Base-by-base conservation (phyloP, 257 asterid species). In the Petunia axillaris region DNA sequence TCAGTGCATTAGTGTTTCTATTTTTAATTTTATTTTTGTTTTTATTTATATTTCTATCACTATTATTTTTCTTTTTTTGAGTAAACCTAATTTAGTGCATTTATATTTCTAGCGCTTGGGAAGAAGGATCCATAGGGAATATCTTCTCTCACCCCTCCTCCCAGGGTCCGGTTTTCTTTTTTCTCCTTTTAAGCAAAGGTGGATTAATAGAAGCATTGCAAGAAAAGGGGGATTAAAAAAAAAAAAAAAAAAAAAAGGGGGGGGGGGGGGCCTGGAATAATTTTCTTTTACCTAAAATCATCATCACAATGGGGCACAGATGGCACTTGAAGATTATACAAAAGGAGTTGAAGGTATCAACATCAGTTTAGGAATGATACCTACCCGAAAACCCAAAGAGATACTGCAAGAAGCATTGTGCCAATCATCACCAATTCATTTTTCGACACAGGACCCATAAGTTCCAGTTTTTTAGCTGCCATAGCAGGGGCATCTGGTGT, bases 321-420 rank as follows among this genome's bases (percentile, higher is more conserved):
- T 11, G 13, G 36, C 44, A 48, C 37, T 41, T 41, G 3, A 66
- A 66, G 15, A 36, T 66, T 66, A 35, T 40, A 40, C 25, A 15
- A 66, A 2, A 66, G 6, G 41, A 48, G 4, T 71, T 71, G 25
- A 6, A 25, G 11, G 59, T 46, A 70, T 25, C 77, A 48, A 10
- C 59, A 46, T 48, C 77, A 71, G 5, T 71, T 71, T 25, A 46
- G 60, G 48, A 48, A 48, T 11, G 77, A 48, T 11, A 86, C 96
- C 48, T 91, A 95, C 99, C 98, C 99, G 44, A 83, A 91, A 66
- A 95, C 87, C 99, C 99, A 95, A 88, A 95, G 79, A 73, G 97
- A 86, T 81, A 95, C 99, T 6, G 99, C 99, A 82, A 95, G 99
- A 84, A 95, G 93, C 99, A 95, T 95, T 5, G 99, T 95, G 39